Conservation (phyloP, 345 rosid species). For the Populus alba region DNA sequence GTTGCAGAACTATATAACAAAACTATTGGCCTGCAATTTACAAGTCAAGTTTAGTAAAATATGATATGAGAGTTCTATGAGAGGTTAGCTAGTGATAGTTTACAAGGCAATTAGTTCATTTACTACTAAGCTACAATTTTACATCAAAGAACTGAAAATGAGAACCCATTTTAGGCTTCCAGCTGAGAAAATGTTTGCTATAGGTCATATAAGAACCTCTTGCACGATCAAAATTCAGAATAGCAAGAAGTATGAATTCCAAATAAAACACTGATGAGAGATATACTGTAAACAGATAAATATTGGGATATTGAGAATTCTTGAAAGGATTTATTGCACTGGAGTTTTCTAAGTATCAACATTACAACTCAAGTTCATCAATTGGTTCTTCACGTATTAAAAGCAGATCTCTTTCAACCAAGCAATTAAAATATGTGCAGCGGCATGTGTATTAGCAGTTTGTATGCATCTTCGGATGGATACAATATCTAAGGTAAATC, state of each 20-base stretch:
- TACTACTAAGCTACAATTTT: background rate
- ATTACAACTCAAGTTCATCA: background rate
- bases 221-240: background rate
- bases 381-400: background rate
- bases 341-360: background rate
- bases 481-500: no score
- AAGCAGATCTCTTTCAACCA: background rate
- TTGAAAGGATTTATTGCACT: background rate
- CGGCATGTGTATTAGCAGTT: no score
- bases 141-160: background rate
- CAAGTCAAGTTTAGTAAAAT: background rate
- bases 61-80: background rate
- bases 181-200: background rate
- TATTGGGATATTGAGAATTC: background rate
- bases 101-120: no score
- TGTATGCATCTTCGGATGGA: no score
- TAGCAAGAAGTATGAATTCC: background rate
- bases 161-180: background rate
- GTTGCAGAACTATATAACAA: conserved; percentile 3
- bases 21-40: conserved; percentile 19
- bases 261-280: background rate
- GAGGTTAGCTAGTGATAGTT: no score
- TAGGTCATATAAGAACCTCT: background rate
- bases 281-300: background rate
- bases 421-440: background rate